Base-by-base conservation (phyloP, 1,139 yeast species). In the Suhomyces panamericanus region DNA sequence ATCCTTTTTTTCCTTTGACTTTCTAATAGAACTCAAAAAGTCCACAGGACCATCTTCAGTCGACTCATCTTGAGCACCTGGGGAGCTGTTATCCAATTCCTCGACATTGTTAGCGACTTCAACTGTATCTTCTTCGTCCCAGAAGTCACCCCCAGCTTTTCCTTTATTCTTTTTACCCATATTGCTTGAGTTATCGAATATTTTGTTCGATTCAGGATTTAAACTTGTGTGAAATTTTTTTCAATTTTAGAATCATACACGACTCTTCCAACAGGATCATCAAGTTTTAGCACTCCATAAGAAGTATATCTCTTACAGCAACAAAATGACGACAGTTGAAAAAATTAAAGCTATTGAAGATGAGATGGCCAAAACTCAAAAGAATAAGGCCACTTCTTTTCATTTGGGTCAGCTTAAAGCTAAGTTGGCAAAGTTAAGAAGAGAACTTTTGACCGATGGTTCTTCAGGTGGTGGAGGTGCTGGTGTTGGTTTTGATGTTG, bases 381-480 rank as follows among this genome's bases (percentile, higher is more conserved):
- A 91, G 70, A 91, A 91, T 70, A 91, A 90, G 81, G 95, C 93
- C 62, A 91, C 98, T 4, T 87, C 91, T 50, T 93, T 87, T 72
- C 99, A 93, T 75, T 73, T 93, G 78, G 99, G 98, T 62, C 96
- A 90, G 71, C 77, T 93, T 56, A 93, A 95, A 68, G 99, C 99
- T 43, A 93, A 93, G 63, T 73, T 95, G 44, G 99, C 99, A 43
- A 91, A 91, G 63, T 77, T 93, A 57, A 87, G 95, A 73, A 80
- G 97, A 62, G 99, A 95, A 63, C 77, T 93, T 48, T 75, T 93
- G 52, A 83, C 95, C 11, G 95, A 90, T 50, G 76, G 91, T 6
- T 67, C 86, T 22, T 77, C 88, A 1, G 75, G 77, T 36, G 96
- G 97, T 33, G 96, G 96, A 40, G 95, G 96, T 48, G 91, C 85